These are phyloP conservation scores for Eleusine coracana DNA, from an alignment of 176 grass and related monocot genomes.

Conservation along the genomic window DNA sequence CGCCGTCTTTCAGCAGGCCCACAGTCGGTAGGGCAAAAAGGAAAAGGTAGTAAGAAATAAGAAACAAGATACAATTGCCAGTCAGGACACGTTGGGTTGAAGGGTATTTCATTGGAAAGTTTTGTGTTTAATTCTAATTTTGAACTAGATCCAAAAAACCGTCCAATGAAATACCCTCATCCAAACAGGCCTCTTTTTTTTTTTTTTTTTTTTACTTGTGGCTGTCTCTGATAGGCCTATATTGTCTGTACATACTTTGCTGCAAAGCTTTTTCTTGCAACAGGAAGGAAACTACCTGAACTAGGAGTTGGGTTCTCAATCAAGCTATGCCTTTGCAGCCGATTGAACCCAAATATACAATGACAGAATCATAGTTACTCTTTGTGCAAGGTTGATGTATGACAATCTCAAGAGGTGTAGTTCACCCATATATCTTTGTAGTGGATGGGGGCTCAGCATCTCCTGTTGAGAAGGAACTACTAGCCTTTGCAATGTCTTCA, in stretches of 20 bases:
- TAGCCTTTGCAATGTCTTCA: constrained; percentile 77
- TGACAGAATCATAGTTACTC: constrained; percentile 48
- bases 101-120: constrained; percentile 21
- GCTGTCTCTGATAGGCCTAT: constrained; percentile 39
- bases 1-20: constrained; percentile 45
- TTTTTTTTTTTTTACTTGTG: constrained; percentile 28
- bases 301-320: constrained; percentile 41
- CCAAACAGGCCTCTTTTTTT: not conserved
- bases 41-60: not conserved
- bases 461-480: constrained; percentile 68
- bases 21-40: constrained; percentile 5
- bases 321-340: constrained; percentile 51
- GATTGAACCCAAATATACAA: constrained; percentile 24
- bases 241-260: constrained; percentile 56
- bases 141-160: constrained; percentile 16
- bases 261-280: constrained; percentile 47
- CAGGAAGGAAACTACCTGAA: constrained; percentile 31
- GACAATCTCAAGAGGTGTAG: constrained; percentile 43
- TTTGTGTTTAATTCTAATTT: not conserved
- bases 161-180: constrained; percentile 36
- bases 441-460: constrained; percentile 41
- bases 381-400: constrained; percentile 42
- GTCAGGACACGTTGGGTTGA: constrained; percentile 1
- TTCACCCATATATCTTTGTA: constrained; percentile 78
- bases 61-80: not conserved